phyloP scores from a whole-genome alignment of 2,329 filamentous ascomycete genomes.

The Diplodia scrobiculata region DNA sequence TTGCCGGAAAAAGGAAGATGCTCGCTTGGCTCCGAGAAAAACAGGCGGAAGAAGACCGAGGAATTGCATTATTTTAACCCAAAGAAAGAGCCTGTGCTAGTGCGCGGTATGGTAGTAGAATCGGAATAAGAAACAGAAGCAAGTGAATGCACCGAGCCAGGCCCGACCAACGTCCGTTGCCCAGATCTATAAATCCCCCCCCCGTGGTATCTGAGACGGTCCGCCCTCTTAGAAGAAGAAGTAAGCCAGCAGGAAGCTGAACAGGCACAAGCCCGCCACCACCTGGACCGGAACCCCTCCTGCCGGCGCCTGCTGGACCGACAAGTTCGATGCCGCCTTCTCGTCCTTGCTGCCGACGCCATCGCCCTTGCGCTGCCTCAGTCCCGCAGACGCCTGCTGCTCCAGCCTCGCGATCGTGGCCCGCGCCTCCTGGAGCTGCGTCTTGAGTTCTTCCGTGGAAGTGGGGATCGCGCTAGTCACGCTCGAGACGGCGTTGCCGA shows the following conservation, averaged over 20 bases:
- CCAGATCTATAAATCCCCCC: not conserved
- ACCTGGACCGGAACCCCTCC: conserved; percentile 86
- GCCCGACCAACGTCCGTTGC: conserved; percentile 21
- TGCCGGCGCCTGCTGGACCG: conserved; percentile 55
- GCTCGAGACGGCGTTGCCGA: conserved; percentile 52
- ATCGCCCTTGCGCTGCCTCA: conserved; percentile 77
- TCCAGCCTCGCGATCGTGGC: conserved; percentile 70
- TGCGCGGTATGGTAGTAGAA: conserved; percentile 23
- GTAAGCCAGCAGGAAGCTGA: conserved; percentile 93
- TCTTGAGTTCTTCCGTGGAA: conserved; percentile 65
- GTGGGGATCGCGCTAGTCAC: conserved; percentile 54
- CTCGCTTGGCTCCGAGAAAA: not conserved
- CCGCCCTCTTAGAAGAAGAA: conserved; percentile 74
- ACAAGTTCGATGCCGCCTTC: conserved; percentile 54
- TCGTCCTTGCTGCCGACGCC: conserved; percentile 47
- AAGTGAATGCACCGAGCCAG: conserved; percentile 22
- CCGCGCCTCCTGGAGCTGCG: conserved; percentile 74
- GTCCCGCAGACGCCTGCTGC: conserved; percentile 61
- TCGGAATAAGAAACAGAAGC: conserved; percentile 21
- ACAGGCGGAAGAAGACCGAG: conserved; percentile 9
- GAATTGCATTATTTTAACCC: conserved; percentile 25
- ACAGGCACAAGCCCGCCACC: conserved; percentile 77
- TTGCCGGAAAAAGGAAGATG: not conserved
- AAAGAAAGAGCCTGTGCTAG: conserved; percentile 24
- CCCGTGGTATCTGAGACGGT: conserved; percentile 4